These are phyloP conservation scores for Beauveria caledonica DNA, from an alignment of 2,329 filamentous ascomycete genomes.

Conservation along the genomic window DNA sequence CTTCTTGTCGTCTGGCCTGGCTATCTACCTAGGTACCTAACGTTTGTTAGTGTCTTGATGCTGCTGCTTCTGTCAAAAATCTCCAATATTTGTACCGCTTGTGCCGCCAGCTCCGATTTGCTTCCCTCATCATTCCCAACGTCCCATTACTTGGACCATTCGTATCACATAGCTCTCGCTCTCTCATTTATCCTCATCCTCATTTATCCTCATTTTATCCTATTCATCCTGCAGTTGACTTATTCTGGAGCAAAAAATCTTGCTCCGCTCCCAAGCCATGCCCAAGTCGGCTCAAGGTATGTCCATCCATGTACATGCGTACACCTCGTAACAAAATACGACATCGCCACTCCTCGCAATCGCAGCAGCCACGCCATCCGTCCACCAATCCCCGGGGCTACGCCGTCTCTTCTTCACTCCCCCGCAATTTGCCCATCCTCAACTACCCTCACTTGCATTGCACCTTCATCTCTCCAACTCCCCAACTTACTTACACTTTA, in stretches of 20 bases:
- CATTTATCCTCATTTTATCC: no score
- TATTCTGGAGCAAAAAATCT: not conserved
- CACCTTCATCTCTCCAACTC: not conserved
- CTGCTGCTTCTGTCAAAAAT: no score
- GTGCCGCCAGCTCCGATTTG: no score
- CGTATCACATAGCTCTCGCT: no score
- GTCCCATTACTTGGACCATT: no score
- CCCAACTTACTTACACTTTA: not conserved
- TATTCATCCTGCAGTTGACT: not conserved
- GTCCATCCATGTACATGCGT: not conserved
- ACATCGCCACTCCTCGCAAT: conserved; percentile 1
- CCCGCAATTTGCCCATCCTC: conserved; percentile 1
- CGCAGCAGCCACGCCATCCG: conserved; percentile 8
- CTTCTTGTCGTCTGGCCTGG: no score
- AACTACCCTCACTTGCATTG: conserved; percentile 1
- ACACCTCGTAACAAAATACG: not conserved
- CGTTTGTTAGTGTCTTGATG: no score
- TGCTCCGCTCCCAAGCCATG: not conserved
- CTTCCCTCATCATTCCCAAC: no score
- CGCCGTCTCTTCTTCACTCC: not conserved
- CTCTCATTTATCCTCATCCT: no score
- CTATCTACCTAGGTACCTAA: no score
- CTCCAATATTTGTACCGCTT: no score
- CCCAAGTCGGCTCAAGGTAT: conserved; percentile 10
- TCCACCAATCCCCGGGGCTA: conserved; percentile 4